Conservation (phyloP, 306 rosid genomes). For the Glycine tomentella region DNA sequence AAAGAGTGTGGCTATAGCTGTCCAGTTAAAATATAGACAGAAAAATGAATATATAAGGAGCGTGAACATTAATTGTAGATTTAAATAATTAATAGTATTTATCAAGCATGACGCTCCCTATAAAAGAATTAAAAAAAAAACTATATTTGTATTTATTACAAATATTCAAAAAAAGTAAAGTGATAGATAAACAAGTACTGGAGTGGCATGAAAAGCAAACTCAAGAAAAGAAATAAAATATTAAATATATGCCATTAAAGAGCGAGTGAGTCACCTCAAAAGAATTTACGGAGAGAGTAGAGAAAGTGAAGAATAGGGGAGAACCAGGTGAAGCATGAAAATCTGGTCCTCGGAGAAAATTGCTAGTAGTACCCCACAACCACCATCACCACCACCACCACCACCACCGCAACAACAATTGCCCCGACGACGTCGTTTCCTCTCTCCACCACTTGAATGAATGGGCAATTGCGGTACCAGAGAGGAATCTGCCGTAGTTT, state of each 20-base stretch:
- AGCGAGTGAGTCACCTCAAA: not conserved
- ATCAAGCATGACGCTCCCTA: not conserved
- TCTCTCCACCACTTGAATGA: slow-evolving; percentile 43
- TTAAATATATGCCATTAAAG: not conserved
- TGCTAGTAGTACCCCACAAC: slow-evolving; percentile 10
- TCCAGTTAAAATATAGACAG: not conserved
- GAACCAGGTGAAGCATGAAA: slow-evolving; percentile 49
- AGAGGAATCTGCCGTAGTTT: slow-evolving; percentile 93
- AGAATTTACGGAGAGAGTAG: not conserved
- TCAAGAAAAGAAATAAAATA: not conserved
- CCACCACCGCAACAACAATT: slow-evolving; percentile 30
- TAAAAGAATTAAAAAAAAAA: not conserved
- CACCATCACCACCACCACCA: slow-evolving; percentile 1
- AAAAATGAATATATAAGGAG: not conserved
- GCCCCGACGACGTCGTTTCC: slow-evolving; percentile 40
- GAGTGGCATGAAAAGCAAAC: not conserved
- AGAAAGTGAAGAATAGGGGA: not conserved
- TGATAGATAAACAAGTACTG: not conserved
- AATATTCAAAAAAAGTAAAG: not conserved
- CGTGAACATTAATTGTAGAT: not conserved
- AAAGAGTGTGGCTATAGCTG: no score
- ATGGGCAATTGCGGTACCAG: slow-evolving; percentile 99
- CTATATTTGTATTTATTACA: not conserved
- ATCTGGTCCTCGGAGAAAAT: slow-evolving; percentile 48
- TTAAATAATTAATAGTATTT: not conserved